A percentile compares a stretch with the other conserved stretches of the same genome.
phyloP scores from a whole-genome alignment of 1,139 yeast genomes.

The Blastobotrys buckinghamii region DNA sequence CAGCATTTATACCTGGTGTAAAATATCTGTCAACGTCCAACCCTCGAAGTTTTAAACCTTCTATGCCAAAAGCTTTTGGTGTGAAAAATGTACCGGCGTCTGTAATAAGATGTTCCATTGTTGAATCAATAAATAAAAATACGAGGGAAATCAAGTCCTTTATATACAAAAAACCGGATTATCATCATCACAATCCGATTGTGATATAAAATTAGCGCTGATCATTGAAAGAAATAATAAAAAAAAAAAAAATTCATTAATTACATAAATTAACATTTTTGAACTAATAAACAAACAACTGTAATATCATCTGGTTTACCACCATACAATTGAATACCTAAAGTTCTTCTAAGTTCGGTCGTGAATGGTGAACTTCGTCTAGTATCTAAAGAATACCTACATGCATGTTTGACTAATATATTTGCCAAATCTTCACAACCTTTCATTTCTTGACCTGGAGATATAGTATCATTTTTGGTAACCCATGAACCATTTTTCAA shows the following conservation, averaged over 20 bases:
- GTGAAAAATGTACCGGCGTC: conserved; percentile 8
- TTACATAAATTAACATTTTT: conserved; percentile 5
- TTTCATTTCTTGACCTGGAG: conserved; percentile 14
- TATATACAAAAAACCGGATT: too few species aligned
- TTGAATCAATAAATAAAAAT: too few species aligned
- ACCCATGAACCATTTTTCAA: conserved; percentile 16
- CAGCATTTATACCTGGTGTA: conserved; percentile 25
- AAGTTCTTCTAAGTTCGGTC: conserved; percentile 54
- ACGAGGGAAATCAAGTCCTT: too few species aligned
- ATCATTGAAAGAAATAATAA: neutral
- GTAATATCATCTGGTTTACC: conserved; percentile 97
- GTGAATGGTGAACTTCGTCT: conserved; percentile 82
- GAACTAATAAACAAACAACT: conserved; percentile 53
- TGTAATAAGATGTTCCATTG: neutral
- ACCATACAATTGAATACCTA: conserved; percentile 49
- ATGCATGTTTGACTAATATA: conserved; percentile 63
- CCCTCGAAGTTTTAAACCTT: conserved; percentile 22
- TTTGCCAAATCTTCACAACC: conserved; percentile 42
- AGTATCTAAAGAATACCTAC: conserved; percentile 62
- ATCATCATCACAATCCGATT: too few species aligned
- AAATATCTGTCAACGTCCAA: conserved; percentile 24
- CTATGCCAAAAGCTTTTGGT: conserved; percentile 25
- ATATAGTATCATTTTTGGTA: conserved; percentile 13
- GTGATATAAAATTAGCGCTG: neutral
- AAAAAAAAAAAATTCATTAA: neutral